A percentile compares a stretch with the other conserved stretches of the same genome.
These are phyloP conservation scores for Comarum palustre DNA, from an alignment of 306 rosid species.

Conservation along the genomic window DNA sequence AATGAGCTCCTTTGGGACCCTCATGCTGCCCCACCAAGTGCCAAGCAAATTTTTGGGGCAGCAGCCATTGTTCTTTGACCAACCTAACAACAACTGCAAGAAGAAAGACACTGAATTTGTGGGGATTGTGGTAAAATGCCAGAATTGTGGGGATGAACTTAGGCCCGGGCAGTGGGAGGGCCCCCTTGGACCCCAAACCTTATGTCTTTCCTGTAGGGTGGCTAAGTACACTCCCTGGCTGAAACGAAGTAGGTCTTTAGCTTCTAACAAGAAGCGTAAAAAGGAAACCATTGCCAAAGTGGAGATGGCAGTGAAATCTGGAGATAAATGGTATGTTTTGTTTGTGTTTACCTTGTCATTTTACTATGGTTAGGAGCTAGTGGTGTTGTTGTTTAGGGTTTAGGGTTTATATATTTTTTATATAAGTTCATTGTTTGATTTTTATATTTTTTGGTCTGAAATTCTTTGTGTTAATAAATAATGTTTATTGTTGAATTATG, in stretches of 20 bases:
- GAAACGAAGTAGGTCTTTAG: not conserved
- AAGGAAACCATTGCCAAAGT: not conserved
- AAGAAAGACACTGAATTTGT: not conserved
- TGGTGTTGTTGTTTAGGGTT: conserved; percentile 2
- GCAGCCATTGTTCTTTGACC: not conserved
- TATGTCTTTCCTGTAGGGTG: not conserved
- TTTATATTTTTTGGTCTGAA: no score
- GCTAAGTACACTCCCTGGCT: not conserved
- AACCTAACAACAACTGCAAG: not conserved
- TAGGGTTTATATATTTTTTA: no score
- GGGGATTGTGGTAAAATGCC: not conserved
- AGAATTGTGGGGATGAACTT: not conserved
- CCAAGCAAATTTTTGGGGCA: not conserved
- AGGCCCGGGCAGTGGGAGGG: not conserved
- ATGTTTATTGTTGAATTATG: conserved; percentile 17
- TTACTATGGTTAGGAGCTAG: not conserved
- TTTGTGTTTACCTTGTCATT: not conserved
- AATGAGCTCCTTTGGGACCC: not conserved
- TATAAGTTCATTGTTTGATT: not conserved
- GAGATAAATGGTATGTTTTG: not conserved
- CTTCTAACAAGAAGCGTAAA: not conserved
- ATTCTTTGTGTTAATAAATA: conserved; percentile 20
- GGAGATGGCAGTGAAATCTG: not conserved
- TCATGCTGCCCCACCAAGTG: not conserved
- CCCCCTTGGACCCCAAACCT: not conserved